Evolutionary conservation across 2,329 filamentous ascomycete genomes (phyloP).

Genomic region (Metarhizium guizhouense): DNA sequence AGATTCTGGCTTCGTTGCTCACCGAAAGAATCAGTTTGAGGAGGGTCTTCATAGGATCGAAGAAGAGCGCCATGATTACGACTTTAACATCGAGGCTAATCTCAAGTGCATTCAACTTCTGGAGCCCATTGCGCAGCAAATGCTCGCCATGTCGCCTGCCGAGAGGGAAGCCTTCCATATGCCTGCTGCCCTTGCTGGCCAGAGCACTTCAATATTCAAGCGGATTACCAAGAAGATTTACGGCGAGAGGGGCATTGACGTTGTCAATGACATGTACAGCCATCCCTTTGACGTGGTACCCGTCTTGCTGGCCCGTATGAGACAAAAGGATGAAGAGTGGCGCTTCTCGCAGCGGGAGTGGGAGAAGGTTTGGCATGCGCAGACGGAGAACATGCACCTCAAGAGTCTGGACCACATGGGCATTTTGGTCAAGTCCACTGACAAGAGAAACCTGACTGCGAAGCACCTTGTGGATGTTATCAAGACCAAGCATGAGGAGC

Average conservation of each 20-base stretch:
- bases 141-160: conserved; percentile 66
- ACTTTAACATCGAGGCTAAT: conserved; percentile 95
- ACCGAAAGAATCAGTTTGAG: conserved; percentile 92
- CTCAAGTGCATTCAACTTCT: conserved; percentile 91
- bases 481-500: conserved; percentile 87
- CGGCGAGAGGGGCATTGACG: conserved; percentile 74
- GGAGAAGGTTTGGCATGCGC: conserved; percentile 97
- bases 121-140: conserved; percentile 86
- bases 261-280: conserved; percentile 78
- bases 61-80: conserved; percentile 96
- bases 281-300: conserved; percentile 83
- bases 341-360: conserved; percentile 93
- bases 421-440: conserved; percentile 75
- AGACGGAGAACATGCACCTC: conserved; percentile 91
- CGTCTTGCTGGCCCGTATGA: conserved; percentile 77
- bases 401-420: conserved; percentile 96
- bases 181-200: conserved; percentile 75
- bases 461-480: conserved; percentile 88
- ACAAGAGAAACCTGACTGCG: conserved; percentile 84
- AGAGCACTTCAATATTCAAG: conserved; percentile 94
- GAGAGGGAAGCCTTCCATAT: conserved; percentile 72
- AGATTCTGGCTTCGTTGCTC: conserved; percentile 93
- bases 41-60: conserved; percentile 93
- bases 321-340: conserved; percentile 97
- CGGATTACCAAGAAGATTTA: conserved; percentile 97